Base-by-base conservation (phyloP, 2,329 filamentous ascomycete genomes). In the Cercospora citrullina region DNA sequence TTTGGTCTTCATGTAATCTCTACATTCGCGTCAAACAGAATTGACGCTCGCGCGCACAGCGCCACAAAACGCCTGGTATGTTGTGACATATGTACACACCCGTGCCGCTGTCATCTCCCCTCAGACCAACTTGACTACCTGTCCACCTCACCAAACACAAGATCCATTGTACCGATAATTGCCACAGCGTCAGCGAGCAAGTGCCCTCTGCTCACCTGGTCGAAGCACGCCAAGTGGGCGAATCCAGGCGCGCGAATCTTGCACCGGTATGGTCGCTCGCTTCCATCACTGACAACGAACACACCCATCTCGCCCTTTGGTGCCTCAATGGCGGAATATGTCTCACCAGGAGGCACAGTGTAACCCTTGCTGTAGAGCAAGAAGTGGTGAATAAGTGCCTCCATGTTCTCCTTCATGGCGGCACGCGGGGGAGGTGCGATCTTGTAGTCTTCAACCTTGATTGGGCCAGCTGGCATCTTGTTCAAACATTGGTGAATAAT, bases 391-490 rank as follows among this genome's bases (percentile, higher is more conserved):
- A 99, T 99, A 53, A 99, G 88, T 45, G 95, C 94, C 84, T 99
- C 95, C 96, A 99, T 99, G 86, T 99, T 99, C 88, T 99, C 95
- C 88, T 99, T 99, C 95, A 99, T 99, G 77, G 95, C 95, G 55
- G 92, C 87, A 78, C 95, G 90, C n/a, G 95, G 96, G 70, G 95
- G 95, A 23, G 95, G 95, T 2, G 92, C 91, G 77, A 99, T 88
- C 88, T 99, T 99, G 89, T 98, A 99, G 83, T 99, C 95, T 83
- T 99, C 95, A 51, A 97, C 93, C 74, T 94, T 91, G 79, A 98
- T 88, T 63, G 95, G 95, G 30, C 95, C 95, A 60, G 92, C 87
- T 60, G 96, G 94, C 92, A 99, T 99, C 86, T 99, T 93, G 87
- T 99, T 98, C 75, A 99, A 84, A 82, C 96, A 99, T 83, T 99